phyloP scores from a whole-genome alignment of 1,139 yeast species.

The Saccharomyces pastorianus region DNA sequence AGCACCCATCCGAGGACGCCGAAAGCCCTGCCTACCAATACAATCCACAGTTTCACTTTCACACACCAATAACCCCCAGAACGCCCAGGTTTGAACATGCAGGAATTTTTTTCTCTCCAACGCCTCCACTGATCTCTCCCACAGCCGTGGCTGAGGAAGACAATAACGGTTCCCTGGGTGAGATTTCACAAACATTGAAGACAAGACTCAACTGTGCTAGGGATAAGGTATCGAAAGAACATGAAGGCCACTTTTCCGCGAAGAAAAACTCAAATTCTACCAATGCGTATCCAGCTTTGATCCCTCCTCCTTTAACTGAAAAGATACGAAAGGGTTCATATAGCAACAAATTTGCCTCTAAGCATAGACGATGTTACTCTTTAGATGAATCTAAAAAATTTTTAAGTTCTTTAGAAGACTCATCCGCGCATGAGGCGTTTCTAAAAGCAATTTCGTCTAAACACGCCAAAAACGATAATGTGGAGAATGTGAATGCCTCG shows the following conservation, averaged over 20 bases:
- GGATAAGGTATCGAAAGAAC: constrained; percentile 38
- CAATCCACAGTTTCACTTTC: not conserved
- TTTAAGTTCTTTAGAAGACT: not conserved
- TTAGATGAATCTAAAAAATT: not conserved
- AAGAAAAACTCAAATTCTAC: too few species aligned
- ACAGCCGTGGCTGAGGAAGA: constrained; percentile 21
- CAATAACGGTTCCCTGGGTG: constrained; percentile 33
- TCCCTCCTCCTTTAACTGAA: not conserved
- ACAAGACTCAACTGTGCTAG: constrained; percentile 43
- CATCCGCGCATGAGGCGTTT: not conserved
- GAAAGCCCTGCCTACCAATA: not conserved
- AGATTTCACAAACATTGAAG: constrained; percentile 37
- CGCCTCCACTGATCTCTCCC: constrained; percentile 34
- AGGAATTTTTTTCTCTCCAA: constrained; percentile 27
- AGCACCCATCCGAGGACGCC: not conserved
- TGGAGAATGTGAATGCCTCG: not conserved
- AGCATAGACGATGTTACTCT: not conserved
- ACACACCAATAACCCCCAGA: constrained; percentile 21
- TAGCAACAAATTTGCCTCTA: not conserved
- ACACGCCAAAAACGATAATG: not conserved
- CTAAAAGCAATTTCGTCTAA: not conserved
- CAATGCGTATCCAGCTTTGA: not conserved
- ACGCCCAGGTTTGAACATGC: constrained; percentile 32
- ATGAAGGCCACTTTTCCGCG: constrained; percentile 8
- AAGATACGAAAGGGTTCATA: not conserved